Conservation (phyloP, 176 grass and related monocot species). For the Aegilops longissima region DNA sequence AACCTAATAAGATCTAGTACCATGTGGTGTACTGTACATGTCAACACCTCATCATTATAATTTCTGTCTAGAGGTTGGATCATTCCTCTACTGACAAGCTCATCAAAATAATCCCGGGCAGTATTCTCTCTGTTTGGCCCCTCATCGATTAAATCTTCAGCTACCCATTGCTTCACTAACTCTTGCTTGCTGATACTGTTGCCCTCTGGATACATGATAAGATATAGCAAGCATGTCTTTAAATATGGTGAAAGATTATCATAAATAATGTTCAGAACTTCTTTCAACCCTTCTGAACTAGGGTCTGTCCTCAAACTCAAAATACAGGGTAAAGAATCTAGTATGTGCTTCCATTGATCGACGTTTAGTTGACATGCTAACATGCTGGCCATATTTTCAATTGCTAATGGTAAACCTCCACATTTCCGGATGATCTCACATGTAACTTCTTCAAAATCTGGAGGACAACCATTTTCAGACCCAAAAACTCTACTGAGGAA, state of each 20-base stretch:
- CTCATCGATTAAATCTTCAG: background rate
- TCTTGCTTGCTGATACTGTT: background rate
- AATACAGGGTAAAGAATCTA: background rate
- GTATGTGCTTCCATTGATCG: background rate
- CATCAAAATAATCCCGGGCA: background rate
- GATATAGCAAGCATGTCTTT: conserved; percentile 12
- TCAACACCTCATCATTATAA: background rate
- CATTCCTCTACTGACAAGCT: background rate
- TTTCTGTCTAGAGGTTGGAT: background rate
- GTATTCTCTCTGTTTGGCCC: background rate
- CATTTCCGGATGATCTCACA: background rate
- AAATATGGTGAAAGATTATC: background rate
- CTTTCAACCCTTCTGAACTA: background rate
- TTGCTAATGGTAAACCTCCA: conserved; percentile 6
- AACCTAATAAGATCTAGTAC: background rate
- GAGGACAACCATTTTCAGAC: background rate
- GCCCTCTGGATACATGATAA: background rate
- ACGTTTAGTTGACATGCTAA: background rate
- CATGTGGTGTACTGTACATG: background rate
- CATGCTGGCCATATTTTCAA: background rate
- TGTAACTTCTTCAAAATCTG: background rate
- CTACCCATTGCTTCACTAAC: background rate
- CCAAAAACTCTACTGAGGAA: background rate
- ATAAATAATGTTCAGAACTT: background rate
- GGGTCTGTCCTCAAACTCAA: background rate